Evolutionary conservation across 2,329 filamentous ascomycete genomes (phyloP).

Genomic region (Aspergillus vadensis): DNA sequence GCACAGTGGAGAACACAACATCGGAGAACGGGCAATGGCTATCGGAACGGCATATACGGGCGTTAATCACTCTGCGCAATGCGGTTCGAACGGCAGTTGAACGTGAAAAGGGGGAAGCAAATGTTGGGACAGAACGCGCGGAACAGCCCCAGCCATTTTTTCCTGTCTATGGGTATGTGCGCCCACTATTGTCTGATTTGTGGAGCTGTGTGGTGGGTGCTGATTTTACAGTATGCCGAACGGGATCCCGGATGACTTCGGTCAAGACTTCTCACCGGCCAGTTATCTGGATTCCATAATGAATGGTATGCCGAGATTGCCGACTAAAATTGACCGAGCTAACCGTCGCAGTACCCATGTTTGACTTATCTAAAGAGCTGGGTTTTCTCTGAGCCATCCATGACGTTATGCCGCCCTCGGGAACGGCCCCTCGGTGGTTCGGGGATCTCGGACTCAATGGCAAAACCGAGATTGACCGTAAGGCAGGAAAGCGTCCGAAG

Average conservation of each 20-base stretch:
- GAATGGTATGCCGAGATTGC: conserved; percentile 24
- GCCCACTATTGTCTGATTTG: background rate
- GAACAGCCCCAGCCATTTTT: background rate
- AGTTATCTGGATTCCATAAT: conserved; percentile 34
- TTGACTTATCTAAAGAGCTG: conserved; percentile 25
- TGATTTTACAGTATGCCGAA: conserved; percentile 17
- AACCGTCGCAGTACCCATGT: conserved; percentile 24
- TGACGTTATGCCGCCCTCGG: background rate
- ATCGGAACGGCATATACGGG: conserved; percentile 32
- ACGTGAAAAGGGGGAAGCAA: conserved; percentile 11
- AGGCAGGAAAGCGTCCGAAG: background rate
- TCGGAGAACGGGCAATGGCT: conserved; percentile 32
- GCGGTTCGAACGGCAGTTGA: conserved; percentile 21
- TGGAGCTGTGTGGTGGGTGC: background rate
- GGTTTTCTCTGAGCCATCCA: background rate
- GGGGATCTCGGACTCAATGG: background rate
- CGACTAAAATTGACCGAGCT: background rate
- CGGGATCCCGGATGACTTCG: conserved; percentile 16
- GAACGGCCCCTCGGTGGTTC: conserved; percentile 7
- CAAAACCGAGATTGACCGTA: background rate
- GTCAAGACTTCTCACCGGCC: conserved; percentile 27
- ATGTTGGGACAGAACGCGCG: background rate
- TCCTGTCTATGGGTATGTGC: background rate
- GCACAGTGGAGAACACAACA: conserved; percentile 12
- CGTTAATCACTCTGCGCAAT: conserved; percentile 29